Base-by-base conservation (phyloP, 805 yeast species). In the Hanseniaspora pseudoguilliermondii region DNA sequence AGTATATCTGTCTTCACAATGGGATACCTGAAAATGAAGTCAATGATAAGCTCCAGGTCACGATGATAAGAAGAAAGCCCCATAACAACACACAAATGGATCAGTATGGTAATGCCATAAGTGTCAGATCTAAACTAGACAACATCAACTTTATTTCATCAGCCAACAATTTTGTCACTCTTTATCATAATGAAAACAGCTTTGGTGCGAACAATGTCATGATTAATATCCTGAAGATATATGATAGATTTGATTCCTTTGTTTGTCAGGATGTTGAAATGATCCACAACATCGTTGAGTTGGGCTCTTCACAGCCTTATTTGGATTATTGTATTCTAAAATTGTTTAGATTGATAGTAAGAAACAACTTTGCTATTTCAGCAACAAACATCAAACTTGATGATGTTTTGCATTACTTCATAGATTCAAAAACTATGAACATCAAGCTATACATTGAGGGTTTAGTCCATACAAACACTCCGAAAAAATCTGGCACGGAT, bases 201-300 rank as follows among this genome's bases (percentile, higher is more conserved):
- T 35, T 46, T 46, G 50, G 40, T 20, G 41, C 35, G 11, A 53
- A 53, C 18, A 53, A 44, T 27, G 36, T 53, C 20, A 53, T 53
- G 56, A 39, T 53, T 5, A 44, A 53, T 29, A 53, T 53, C 21
- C 47, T 53, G 23, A 53, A 53, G 20, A 40, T 53, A 15, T 53
- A 53, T 11, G 56, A 53, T 10, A 44, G 56, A 46, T 53, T 53
- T 53, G 56, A 53, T 23, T 43, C 50, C 15, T 53, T 53, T 53
- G 56, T 53, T 8, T 27, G 50, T 11, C 46, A 53, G 18, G 39
- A 39, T 53, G 50, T 46, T 1, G 46, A 44, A 3, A 29, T 39
- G 27, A 21, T 53, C 10, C 8, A 32, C n/a, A 29, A 32, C 23
- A 20, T 25, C 13, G 40, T 18, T 29, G 40, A 32, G 10, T 18